A percentile compares a stretch with the other conserved stretches of the same genome.
Evolutionary conservation across 106 monocot genomes (phyloP).

Genomic region (Dendrobium officinale): DNA sequence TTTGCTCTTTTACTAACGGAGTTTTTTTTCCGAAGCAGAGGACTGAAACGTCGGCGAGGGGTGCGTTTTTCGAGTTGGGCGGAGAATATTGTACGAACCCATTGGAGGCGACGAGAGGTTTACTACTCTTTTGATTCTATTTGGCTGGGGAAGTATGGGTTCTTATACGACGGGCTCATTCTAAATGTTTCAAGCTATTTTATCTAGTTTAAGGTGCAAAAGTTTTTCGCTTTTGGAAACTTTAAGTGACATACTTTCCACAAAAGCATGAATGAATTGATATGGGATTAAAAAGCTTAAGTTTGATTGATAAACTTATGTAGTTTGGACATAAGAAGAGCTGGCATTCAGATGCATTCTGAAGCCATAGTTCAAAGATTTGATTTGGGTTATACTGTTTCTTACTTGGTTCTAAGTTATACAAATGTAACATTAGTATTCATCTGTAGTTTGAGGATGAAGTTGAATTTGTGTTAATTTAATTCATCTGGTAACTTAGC

Average conservation of each 20-base stretch:
- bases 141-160: conserved; percentile 1
- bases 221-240: not conserved
- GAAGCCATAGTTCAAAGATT: not conserved
- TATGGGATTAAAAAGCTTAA: not conserved
- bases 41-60: conserved; percentile 16
- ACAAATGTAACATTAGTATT: not conserved
- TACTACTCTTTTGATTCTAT: not conserved
- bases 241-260: not conserved
- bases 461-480: not conserved
- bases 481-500: not conserved
- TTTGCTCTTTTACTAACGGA: not conserved
- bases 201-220: not conserved
- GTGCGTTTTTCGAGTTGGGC: conserved; percentile 50
- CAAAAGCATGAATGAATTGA: not conserved
- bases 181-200: not conserved
- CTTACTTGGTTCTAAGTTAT: not conserved
- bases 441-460: not conserved
- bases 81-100: conserved; percentile 39
- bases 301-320: not conserved
- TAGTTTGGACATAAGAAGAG: not conserved
- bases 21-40: conserved; percentile 25
- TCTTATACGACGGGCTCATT: not conserved
- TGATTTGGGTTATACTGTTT: not conserved
- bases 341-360: not conserved
- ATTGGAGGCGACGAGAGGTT: conserved; percentile 51